A percentile compares a stretch with the other conserved stretches of the same genome.
Conservation (phyloP, 768 basidiomycete genomes). For the Gloeostereum incarnatum region DNA sequence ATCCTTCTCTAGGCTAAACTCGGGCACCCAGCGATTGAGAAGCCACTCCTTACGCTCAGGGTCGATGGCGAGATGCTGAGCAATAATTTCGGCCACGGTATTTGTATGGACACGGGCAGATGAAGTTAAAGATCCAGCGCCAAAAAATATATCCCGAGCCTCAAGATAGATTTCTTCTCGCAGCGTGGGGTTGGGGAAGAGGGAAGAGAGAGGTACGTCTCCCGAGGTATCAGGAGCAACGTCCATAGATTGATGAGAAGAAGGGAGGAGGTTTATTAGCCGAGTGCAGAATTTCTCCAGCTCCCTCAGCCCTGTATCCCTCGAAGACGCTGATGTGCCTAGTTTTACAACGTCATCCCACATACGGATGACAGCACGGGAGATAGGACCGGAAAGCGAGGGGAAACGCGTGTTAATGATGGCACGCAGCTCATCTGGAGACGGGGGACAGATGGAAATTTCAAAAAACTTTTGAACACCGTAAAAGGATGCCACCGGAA, state of each 20-base stretch:
- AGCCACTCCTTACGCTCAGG: conserved; percentile 65
- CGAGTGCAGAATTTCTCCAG: conserved; percentile 79
- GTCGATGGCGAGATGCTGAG: conserved; percentile 56
- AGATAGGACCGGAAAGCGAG: conserved; percentile 39
- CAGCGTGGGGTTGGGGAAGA: conserved; percentile 64
- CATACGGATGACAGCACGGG: conserved; percentile 46
- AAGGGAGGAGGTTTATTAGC: conserved; percentile 51
- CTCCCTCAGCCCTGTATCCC: conserved; percentile 69
- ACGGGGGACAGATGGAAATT: conserved; percentile 52
- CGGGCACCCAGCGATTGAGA: conserved; percentile 53
- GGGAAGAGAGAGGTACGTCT: conserved; percentile 21
- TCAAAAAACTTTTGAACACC: conserved; percentile 82
- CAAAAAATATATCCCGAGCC: conserved; percentile 89
- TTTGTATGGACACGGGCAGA: conserved; percentile 40
- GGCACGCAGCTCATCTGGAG: conserved; percentile 51
- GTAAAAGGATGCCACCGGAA: conserved; percentile 63
- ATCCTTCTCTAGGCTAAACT: conserved; percentile 60
- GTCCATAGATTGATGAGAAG: conserved; percentile 33
- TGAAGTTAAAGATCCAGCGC: conserved; percentile 47
- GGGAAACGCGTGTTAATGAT: conserved; percentile 68
- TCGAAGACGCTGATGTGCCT: conserved; percentile 39
- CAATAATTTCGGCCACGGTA: conserved; percentile 44
- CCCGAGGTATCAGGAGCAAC: conserved; percentile 19
- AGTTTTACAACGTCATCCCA: conserved; percentile 58
- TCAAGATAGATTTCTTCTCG: conserved; percentile 88